Evolutionary conservation across 176 grass and related monocot species (phyloP).

Genomic region (Carex scoparia): DNA sequence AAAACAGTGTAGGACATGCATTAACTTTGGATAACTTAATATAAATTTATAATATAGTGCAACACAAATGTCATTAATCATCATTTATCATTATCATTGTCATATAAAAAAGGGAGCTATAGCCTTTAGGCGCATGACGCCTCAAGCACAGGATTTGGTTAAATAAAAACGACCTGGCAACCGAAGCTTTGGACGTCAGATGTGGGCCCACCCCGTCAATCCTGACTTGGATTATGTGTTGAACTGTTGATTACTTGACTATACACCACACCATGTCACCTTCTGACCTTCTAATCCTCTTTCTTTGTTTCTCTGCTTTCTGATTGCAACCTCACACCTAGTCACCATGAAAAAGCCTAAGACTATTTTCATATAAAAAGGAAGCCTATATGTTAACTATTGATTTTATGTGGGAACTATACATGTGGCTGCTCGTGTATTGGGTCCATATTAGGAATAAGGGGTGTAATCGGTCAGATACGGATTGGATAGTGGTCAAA

Average conservation of each 20-base stretch:
- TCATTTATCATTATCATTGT: neutral
- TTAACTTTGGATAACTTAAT: constrained; percentile 7
- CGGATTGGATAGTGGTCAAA: too few species aligned
- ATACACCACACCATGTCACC: neutral
- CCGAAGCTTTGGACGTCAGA: constrained; percentile 15
- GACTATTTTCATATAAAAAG: neutral
- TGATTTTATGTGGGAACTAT: neutral
- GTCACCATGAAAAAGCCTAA: neutral
- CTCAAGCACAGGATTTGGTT: constrained; percentile 4
- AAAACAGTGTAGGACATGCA: neutral
- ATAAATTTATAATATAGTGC: neutral
- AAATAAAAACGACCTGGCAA: constrained; percentile 18
- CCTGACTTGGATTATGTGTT: constrained; percentile 27
- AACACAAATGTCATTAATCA: neutral
- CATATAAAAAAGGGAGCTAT: neutral
- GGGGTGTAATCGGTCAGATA: too few species aligned
- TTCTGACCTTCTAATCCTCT: neutral
- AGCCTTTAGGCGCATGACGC: constrained; percentile 12
- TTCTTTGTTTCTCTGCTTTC: neutral
- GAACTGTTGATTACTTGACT: constrained; percentile 26
- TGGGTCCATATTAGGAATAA: neutral
- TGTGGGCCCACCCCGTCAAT: neutral
- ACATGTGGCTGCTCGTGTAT: neutral
- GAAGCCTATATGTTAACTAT: neutral
- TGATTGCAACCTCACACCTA: constrained; percentile 18